Evolutionary conservation across 345 rosid species (phyloP).

Genomic region (Sonneratia caseolaris): DNA sequence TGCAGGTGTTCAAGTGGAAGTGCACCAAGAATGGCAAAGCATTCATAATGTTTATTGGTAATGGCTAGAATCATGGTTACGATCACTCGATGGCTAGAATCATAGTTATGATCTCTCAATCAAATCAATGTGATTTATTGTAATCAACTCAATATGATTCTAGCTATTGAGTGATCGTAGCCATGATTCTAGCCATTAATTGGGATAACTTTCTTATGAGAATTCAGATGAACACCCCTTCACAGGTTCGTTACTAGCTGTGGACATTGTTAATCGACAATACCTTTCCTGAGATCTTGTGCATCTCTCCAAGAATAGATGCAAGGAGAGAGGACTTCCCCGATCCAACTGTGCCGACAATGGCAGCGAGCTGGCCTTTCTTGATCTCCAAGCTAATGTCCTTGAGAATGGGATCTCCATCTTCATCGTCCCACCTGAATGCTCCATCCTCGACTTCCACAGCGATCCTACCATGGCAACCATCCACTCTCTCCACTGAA

Average conservation of each 20-base stretch:
- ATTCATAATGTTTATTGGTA: too few species aligned
- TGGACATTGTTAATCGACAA: not conserved
- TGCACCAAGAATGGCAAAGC: not conserved
- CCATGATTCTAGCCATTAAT: too few species aligned
- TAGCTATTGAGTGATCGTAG: too few species aligned
- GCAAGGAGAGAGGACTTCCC: slow-evolving; percentile 91
- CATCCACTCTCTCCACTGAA: slow-evolving; percentile 50
- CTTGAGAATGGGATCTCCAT: slow-evolving; percentile 41
- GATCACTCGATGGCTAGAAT: too few species aligned
- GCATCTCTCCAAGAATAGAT: slow-evolving; percentile 91
- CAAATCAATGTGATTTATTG: too few species aligned
- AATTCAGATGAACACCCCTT: not conserved
- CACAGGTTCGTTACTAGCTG: not conserved
- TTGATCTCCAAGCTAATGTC: slow-evolving; percentile 46
- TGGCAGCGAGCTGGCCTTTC: slow-evolving; percentile 77
- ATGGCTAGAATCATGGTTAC: too few species aligned
- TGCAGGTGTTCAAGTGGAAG: not conserved
- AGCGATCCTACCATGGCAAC: slow-evolving; percentile 42
- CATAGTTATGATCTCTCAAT: too few species aligned
- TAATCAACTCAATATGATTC: too few species aligned
- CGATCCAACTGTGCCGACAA: slow-evolving; percentile 90
- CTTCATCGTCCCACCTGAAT: slow-evolving; percentile 81
- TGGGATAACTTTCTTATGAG: too few species aligned
- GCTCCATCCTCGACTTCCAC: slow-evolving; percentile 62
- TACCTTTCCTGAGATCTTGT: slow-evolving; percentile 69